Conservation (phyloP, 2,329 filamentous ascomycete species). For the Tolypocladium guangdongense region DNA sequence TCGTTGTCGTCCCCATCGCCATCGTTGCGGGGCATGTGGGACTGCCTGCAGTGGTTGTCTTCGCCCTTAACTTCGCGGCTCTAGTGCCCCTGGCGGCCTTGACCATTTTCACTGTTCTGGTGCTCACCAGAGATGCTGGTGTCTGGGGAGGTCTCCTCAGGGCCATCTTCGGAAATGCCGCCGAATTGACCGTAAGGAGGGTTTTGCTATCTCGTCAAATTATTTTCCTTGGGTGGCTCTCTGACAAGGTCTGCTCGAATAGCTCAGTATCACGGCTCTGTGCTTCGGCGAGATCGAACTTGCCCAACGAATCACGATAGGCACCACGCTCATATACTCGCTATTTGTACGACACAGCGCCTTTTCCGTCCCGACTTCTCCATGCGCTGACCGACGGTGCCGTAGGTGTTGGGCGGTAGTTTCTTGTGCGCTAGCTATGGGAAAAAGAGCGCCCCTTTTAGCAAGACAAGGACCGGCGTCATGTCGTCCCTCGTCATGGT, state of each 20-base stretch:
- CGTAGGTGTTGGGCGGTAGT: too few species aligned
- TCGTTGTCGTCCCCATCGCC: background rate
- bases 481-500: too few species aligned
- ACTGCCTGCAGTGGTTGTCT: background rate
- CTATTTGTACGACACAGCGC: too few species aligned
- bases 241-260: background rate
- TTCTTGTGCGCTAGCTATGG: too few species aligned
- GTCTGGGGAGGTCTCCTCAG: background rate
- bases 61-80: background rate
- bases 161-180: background rate
- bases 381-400: too few species aligned
- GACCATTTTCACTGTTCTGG: background rate
- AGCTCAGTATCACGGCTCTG: too few species aligned
- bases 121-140: background rate
- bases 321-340: too few species aligned
- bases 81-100: background rate
- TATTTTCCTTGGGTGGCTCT: too few species aligned
- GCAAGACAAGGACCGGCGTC: background rate
- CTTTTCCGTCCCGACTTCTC: too few species aligned
- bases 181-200: background rate
- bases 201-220: background rate
- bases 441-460: too few species aligned
- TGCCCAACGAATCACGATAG: too few species aligned
- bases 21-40: background rate
- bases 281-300: too few species aligned